A percentile compares a stretch with the other conserved stretches of the same genome.
phyloP scores from a whole-genome alignment of 164 flowering plant species.

The Magnolia changhungtana region DNA sequence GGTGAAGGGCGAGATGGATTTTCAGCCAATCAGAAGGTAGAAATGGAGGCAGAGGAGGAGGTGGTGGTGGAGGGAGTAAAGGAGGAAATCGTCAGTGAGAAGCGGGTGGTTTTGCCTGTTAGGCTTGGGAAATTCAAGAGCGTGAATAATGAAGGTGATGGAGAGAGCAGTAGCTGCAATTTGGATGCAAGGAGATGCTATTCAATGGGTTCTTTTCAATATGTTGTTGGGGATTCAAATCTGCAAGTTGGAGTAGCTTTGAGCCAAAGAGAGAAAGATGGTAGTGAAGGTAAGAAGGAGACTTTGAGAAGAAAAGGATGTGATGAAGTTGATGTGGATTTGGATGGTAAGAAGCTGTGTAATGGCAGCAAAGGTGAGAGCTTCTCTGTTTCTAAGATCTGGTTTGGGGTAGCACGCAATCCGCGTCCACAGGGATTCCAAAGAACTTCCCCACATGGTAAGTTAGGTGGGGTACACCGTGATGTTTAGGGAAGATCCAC shows the following conservation, averaged over 20 bases:
- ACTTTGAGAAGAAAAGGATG: slow-evolving; percentile 20
- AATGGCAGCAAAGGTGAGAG: slow-evolving; percentile 63
- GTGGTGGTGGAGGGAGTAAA: slow-evolving; percentile 14
- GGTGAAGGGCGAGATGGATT: slow-evolving; percentile 30
- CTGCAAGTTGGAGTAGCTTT: slow-evolving; percentile 36
- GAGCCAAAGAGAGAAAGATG: slow-evolving; percentile 10
- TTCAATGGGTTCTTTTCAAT: slow-evolving; percentile 75
- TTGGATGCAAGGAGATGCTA: slow-evolving; percentile 79
- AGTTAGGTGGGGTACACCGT: too few species aligned
- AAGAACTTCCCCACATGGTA: too few species aligned
- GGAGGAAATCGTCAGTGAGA: slow-evolving; percentile 31
- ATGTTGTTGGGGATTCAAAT: slow-evolving; percentile 53
- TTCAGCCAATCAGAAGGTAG: slow-evolving; percentile 19
- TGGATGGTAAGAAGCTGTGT: slow-evolving; percentile 52
- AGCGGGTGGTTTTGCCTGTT: slow-evolving; percentile 59
- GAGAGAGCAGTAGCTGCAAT: slow-evolving; percentile 46
- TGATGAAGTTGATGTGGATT: slow-evolving; percentile 31
- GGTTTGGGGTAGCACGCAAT: too few species aligned
- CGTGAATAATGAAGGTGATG: slow-evolving; percentile 24
- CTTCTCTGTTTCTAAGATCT: slow-evolving; percentile 84
- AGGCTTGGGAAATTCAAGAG: slow-evolving; percentile 76
- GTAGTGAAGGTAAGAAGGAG: slow-evolving; percentile 17
- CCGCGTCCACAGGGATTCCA: too few species aligned
- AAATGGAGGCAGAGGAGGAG: slow-evolving; percentile 13
- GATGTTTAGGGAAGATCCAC: too few species aligned